phyloP scores from a whole-genome alignment of 164 flowering plant species.

The Malania oleifera region DNA sequence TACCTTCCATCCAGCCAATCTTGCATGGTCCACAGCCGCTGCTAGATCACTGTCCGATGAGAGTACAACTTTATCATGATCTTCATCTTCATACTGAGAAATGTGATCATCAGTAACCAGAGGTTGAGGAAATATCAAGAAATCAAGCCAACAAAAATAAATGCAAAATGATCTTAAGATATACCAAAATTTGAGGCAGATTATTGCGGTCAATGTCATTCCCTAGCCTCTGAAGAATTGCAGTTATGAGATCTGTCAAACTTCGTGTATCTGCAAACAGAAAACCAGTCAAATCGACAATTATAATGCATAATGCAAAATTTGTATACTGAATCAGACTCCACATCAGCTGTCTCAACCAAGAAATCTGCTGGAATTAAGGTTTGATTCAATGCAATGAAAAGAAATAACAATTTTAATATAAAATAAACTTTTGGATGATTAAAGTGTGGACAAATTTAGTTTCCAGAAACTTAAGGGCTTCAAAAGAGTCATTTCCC shows the following conservation, averaged over 20 bases:
- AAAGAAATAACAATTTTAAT: too few species aligned
- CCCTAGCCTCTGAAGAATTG: conserved; percentile 84
- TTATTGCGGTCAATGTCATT: conserved; percentile 74
- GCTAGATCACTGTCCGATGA: conserved; percentile 84
- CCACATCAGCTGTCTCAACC: too few species aligned
- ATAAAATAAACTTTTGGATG: too few species aligned
- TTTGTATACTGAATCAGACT: background rate
- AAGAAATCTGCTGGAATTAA: too few species aligned
- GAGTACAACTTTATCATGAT: conserved; percentile 82
- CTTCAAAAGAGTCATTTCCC: too few species aligned
- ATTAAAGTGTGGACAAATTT: too few species aligned
- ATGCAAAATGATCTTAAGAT: background rate
- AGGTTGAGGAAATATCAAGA: background rate
- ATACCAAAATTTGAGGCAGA: conserved; percentile 87
- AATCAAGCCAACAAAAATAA: background rate
- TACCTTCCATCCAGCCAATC: conserved; percentile 89
- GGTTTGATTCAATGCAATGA: too few species aligned
- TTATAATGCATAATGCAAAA: background rate
- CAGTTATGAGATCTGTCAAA: conserved; percentile 70
- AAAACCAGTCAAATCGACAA: background rate
- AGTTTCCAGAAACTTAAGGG: too few species aligned
- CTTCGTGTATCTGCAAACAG: conserved; percentile 47
- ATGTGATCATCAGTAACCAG: background rate
- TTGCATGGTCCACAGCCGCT: conserved; percentile 95
- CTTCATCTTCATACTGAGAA: conserved; percentile 97